Percentiles rank a stretch among this genome's conserved stretches.
phyloP scores from a whole-genome alignment of 2,329 filamentous ascomycete genomes.

The Gyromitra esculenta region DNA sequence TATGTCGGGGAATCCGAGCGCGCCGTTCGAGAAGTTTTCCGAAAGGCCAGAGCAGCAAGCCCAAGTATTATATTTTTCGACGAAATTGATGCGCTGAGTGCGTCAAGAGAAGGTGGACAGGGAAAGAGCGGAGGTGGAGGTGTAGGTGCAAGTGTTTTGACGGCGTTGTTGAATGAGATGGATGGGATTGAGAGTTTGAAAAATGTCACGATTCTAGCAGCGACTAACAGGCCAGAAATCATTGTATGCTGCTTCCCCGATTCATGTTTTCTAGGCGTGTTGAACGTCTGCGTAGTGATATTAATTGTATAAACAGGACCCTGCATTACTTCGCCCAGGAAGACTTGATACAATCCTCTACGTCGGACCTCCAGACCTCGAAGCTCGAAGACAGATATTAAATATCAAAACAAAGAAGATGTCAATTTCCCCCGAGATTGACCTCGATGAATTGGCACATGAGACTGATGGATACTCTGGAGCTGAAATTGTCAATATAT shows the following conservation, averaged over 20 bases:
- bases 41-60: slow-evolving; percentile 71
- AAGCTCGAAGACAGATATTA: slow-evolving; percentile 70
- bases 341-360: slow-evolving; percentile 72
- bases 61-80: slow-evolving; percentile 78
- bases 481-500: slow-evolving; percentile 71
- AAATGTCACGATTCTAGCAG: slow-evolving; percentile 72
- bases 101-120: slow-evolving; percentile 63
- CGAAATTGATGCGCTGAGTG: slow-evolving; percentile 73
- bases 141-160: slow-evolving; percentile 69
- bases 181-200: slow-evolving; percentile 73
- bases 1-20: slow-evolving; percentile 76
- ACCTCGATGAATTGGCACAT: slow-evolving; percentile 65
- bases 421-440: slow-evolving; percentile 65
- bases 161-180: slow-evolving; percentile 75
- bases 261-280: background rate
- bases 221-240: slow-evolving; percentile 73
- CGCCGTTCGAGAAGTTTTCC: slow-evolving; percentile 72
- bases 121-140: slow-evolving; percentile 62
- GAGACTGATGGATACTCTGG: slow-evolving; percentile 72
- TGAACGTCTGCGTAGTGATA: background rate
- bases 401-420: slow-evolving; percentile 67
- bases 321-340: slow-evolving; percentile 72
- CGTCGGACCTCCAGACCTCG: slow-evolving; percentile 70
- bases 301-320: slow-evolving; percentile 60
- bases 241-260: slow-evolving; percentile 61